Conservation (phyloP, 768 basidiomycete genomes). For the Boletus pseudopeckii region DNA sequence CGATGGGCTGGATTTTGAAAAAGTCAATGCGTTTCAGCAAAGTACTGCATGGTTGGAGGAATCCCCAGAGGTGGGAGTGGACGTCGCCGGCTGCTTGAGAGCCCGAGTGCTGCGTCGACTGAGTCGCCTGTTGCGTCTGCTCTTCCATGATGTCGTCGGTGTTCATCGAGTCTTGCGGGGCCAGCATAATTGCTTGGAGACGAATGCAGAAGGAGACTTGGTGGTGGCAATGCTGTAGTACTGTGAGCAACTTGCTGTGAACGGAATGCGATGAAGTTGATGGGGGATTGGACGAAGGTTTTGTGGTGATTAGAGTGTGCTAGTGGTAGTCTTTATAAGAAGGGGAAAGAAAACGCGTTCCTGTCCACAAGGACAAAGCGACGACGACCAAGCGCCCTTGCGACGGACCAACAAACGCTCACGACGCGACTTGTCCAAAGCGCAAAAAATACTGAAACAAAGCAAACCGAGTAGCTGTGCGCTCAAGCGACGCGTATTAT, state of each 20-base stretch:
- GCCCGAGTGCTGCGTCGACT: constrained; percentile 35
- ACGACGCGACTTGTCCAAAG: constrained; percentile 5
- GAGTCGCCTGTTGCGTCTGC: constrained; percentile 39
- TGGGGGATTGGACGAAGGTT: background rate
- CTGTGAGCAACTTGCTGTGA: background rate
- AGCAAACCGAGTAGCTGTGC: background rate
- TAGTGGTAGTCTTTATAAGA: constrained; percentile 21
- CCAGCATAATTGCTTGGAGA: constrained; percentile 13
- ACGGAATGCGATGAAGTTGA: background rate
- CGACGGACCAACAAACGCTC: constrained; percentile 13
- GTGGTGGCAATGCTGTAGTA: background rate
- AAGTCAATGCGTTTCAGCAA: constrained; percentile 57
- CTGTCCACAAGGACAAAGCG: constrained; percentile 21
- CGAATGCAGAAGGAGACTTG: background rate
- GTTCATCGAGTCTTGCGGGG: constrained; percentile 20
- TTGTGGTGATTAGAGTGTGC: background rate
- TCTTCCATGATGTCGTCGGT: constrained; percentile 30
- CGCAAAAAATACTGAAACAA: constrained; percentile 7
- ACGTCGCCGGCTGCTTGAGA: constrained; percentile 25
- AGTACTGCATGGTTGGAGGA: constrained; percentile 60
- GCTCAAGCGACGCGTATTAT: background rate
- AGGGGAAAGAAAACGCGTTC: constrained; percentile 3
- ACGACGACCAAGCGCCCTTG: background rate
- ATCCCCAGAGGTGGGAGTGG: constrained; percentile 59
- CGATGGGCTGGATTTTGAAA: constrained; percentile 46